Evolutionary conservation across 805 yeast species (phyloP), one percentile per base, ranked within the genome.

Genomic region (Candida palmyrensis): DNA sequence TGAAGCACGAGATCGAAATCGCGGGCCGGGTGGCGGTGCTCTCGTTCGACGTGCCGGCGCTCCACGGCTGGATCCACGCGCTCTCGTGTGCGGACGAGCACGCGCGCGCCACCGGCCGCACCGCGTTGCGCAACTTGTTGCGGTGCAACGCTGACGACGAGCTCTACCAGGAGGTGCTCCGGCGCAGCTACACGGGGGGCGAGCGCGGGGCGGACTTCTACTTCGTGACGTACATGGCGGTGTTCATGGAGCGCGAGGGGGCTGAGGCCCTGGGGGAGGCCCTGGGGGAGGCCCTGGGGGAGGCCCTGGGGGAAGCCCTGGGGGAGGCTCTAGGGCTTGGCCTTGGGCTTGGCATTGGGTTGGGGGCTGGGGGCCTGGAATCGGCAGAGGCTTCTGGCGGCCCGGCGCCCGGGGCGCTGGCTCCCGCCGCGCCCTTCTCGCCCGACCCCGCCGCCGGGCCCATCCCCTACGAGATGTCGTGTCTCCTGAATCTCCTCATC

Each of bases 1-100:
- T 88, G 6, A 70, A 74, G 5, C 72, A 68, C 32, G 51, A 59
- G 8, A 57, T 70, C 20, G 57, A 65, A 19, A 62, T 73, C 21
- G 28, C 16, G 5, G 75, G 74, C 30, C 62, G 71, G 2, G 55
- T 61, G 3, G 69, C 77, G 0, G 60, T 75, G 1, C 61, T 83
- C 44, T 77, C 89, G 0, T 85, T 88, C 54, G 89, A 87, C 42
- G 68, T 82, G 5, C 61, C 73, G 3, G 78, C 77, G 0, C 65
- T 88, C 13, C 62, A 87, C 54, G 63, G 70, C 11, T 92, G 97
- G 97, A 73, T 87, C n/a, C 81, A 81, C 47, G 67, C 86, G 1
- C 61, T 90, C 16, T 68, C 89, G 33, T 62, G 67, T 15, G 70
- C 82, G 0, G 69, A 73, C 3, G 82, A 78, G 6, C 62, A 63